A percentile compares a stretch with the other conserved stretches of the same genome.
These are phyloP conservation scores for Verbena officinalis DNA, from an alignment of 257 asterid species.

Conservation along the genomic window DNA sequence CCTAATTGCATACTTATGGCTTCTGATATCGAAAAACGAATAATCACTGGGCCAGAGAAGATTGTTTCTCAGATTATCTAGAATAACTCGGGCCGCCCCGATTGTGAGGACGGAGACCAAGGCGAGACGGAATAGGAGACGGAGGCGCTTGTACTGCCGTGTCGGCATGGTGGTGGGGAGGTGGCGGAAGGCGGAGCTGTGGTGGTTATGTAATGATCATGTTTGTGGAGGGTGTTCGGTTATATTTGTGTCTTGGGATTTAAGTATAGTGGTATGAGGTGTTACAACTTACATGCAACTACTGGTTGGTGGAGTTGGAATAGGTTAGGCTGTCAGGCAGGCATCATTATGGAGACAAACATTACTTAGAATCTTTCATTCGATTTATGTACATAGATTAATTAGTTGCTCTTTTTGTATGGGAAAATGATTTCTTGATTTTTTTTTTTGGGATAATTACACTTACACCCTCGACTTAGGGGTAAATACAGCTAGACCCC, in stretches of 20 bases:
- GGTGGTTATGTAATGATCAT: slow-evolving; percentile 14
- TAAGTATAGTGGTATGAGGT: slow-evolving; percentile 39
- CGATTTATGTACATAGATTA: no score
- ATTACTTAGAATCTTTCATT: background rate
- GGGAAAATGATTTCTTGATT: no score
- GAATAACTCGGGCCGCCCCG: slow-evolving; percentile 53
- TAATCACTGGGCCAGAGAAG: slow-evolving; percentile 26
- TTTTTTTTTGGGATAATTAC: no score
- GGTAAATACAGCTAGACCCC: no score
- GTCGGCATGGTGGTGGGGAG: slow-evolving; percentile 41
- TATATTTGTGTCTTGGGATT: slow-evolving; percentile 37
- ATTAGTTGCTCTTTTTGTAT: no score
- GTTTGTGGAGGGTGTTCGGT: slow-evolving; percentile 19
- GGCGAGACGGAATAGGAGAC: slow-evolving; percentile 58
- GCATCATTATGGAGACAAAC: background rate
- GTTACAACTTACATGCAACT: slow-evolving; percentile 43
- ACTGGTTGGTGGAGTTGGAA: slow-evolving; percentile 60
- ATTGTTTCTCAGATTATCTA: slow-evolving; percentile 55
- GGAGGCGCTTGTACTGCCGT: slow-evolving; percentile 44
- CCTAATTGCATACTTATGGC: slow-evolving; percentile 30
- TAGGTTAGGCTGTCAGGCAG: slow-evolving; percentile 30
- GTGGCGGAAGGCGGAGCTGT: background rate
- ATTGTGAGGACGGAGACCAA: slow-evolving; percentile 57
- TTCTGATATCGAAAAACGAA: slow-evolving; percentile 19
- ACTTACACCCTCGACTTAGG: no score